These are phyloP conservation scores for Penicillium coprophilum DNA, from an alignment of 495 filamentous ascomycete genomes.

Conservation along the genomic window DNA sequence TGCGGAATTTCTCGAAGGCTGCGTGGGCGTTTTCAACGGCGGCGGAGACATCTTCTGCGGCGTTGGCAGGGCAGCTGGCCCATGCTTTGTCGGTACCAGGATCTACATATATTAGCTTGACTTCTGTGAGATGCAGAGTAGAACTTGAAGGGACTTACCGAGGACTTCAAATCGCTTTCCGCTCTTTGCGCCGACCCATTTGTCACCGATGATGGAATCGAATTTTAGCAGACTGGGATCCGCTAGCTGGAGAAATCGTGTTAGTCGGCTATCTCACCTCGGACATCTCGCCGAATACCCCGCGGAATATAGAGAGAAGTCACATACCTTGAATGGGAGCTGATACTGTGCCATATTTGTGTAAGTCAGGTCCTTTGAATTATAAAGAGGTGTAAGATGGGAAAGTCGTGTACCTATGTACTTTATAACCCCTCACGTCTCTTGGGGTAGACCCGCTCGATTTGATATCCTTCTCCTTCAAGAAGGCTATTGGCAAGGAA, in stretches of 20 bases:
- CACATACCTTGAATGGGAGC: conserved; percentile 43
- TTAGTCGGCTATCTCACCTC: neutral
- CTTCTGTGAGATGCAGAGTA: too few relatives aligned
- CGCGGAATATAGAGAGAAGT: neutral
- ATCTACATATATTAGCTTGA: conserved; percentile 42
- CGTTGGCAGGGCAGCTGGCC: conserved; percentile 62
- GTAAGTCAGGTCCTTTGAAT: too few relatives aligned
- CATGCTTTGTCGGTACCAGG: conserved; percentile 65
- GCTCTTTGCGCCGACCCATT: conserved; percentile 63
- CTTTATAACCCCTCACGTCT: neutral
- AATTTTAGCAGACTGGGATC: conserved; percentile 59
- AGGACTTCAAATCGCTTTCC: conserved; percentile 66
- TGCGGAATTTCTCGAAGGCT: conserved; percentile 63
- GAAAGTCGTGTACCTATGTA: neutral
- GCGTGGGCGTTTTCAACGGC: conserved; percentile 58
- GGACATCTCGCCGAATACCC: conserved; percentile 22
- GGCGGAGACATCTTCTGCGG: conserved; percentile 58
- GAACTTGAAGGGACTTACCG: conserved; percentile 36
- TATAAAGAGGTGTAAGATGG: neutral
- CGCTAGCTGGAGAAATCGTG: conserved; percentile 44
- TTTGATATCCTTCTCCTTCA: neutral
- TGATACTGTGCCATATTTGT: conserved; percentile 37
- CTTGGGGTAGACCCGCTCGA: neutral
- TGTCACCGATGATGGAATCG: conserved; percentile 58
- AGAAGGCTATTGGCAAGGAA: conserved; percentile 6